phyloP scores from a whole-genome alignment of 441 rosid species.

The Populus hybrid region DNA sequence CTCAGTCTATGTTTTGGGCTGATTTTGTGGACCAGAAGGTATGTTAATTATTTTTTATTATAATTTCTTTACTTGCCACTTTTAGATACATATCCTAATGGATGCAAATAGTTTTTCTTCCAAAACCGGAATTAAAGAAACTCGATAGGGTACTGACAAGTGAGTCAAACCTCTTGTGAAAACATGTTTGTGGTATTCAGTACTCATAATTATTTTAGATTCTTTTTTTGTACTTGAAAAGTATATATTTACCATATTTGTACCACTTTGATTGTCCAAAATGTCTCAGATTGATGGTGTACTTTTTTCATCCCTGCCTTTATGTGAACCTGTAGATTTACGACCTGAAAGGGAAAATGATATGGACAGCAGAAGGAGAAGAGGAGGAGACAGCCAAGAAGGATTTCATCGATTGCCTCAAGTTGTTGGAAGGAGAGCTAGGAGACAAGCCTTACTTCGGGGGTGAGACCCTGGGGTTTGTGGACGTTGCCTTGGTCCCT shows the following conservation, averaged over 20 bases:
- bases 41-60: too few relatives aligned
- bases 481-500: constrained; percentile 25
- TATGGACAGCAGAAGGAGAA: constrained; percentile 20
- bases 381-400: constrained; percentile 23
- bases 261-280: not conserved
- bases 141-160: too few relatives aligned
- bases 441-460: constrained; percentile 27
- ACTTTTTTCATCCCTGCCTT: not conserved
- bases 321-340: constrained; percentile 4
- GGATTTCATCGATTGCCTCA: constrained; percentile 19
- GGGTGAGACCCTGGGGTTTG: constrained; percentile 21
- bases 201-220: too few relatives aligned
- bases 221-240: too few relatives aligned
- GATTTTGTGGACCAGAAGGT: too few relatives aligned
- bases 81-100: too few relatives aligned
- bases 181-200: too few relatives aligned
- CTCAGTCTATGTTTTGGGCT: constrained; percentile 11
- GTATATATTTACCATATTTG: not conserved
- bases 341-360: constrained; percentile 16
- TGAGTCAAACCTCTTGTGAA: too few relatives aligned
- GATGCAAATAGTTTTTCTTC: too few relatives aligned
- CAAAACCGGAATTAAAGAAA: too few relatives aligned
- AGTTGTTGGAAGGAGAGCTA: constrained; percentile 21
- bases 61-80: not conserved
- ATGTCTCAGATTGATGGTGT: not conserved